Evolutionary conservation across 1,284 basidiomycete species (phyloP), one percentile per base, ranked within the genome.

Genomic region (Ustanciosporium gigantosporum): DNA sequence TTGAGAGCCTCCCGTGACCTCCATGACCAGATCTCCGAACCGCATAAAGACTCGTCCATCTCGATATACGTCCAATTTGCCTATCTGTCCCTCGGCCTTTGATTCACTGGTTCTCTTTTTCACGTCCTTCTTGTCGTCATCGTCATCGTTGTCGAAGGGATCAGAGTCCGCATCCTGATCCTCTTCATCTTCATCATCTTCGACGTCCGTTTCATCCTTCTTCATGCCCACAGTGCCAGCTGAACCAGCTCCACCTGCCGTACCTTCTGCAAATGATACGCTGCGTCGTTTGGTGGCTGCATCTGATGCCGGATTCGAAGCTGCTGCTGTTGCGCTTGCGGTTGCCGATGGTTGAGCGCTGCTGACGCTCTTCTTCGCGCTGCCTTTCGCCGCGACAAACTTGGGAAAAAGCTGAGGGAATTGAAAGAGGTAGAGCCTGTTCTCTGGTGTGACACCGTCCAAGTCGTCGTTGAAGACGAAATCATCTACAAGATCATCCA

Each of bases 381-480:
- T 14, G 8, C 7, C 9, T 29, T 50, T 60, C n/a, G 40, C 32
- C 7, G 41, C 31, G 20, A 50, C 50, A 42, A 93, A 94, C 14
- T 81, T 82, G 0, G 92, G 91, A 79, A 95, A 92, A 0, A 89
- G 87, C n/a, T 83, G 79, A 0, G 92, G 92, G 74, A 96, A 94
- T 77, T 94, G 92, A 81, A 95, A 94, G 62, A 92, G 87, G 74
- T 90, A 94, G 2, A 95, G 81, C 21, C 86, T 82, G 73, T 74
- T 86, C 85, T 81, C 52, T 5, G 61, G 61, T n/a, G 41, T 50
- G 17, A 31, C 39, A 13, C 55, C 11, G 14, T 35, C 32, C 9
- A 35, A 8, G 8, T 41, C 67, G 17, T 57, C 57, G 36, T 68
- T 51, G 22, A 66, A 52, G 17, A 70, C 62, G 71, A 96, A 93